These are phyloP conservation scores for Phaeodactylum tricornutum DNA, from an alignment of 108 stramenopile species.

Conservation along the genomic window DNA sequence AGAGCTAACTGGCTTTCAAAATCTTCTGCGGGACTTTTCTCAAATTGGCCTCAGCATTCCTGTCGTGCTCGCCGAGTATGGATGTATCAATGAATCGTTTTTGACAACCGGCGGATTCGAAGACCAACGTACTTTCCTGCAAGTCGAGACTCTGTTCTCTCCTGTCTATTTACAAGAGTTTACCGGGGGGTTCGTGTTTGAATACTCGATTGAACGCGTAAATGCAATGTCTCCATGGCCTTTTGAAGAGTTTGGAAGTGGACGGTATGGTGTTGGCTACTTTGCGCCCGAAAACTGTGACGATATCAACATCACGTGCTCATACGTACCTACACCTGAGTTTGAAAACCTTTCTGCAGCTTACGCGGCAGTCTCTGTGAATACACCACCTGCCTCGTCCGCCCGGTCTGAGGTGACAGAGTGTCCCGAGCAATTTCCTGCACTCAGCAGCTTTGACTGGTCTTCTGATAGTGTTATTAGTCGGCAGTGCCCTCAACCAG, in stretches of 20 bases:
- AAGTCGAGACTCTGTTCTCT: slow-evolving; percentile 11
- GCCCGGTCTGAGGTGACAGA: too few species aligned
- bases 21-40: slow-evolving; percentile 5
- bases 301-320: slow-evolving; percentile 7
- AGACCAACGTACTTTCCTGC: slow-evolving; percentile 25
- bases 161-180: slow-evolving; percentile 14
- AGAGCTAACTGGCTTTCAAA: slow-evolving; percentile 12
- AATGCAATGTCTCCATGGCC: slow-evolving; percentile 13
- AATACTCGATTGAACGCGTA: slow-evolving; percentile 29
- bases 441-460: slow-evolving; percentile 17
- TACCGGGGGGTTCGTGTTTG: slow-evolving; percentile 36
- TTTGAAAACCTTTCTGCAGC: slow-evolving; percentile 9
- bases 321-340: slow-evolving; percentile 14
- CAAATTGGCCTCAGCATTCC: slow-evolving; percentile 13
- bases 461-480: slow-evolving; percentile 6
- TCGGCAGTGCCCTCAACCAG: too few species aligned
- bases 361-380: neutral
- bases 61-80: slow-evolving; percentile 35
- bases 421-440: slow-evolving; percentile 13
- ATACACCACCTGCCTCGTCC: neutral
- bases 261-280: slow-evolving; percentile 26
- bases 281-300: slow-evolving; percentile 19
- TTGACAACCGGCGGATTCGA: slow-evolving; percentile 24
- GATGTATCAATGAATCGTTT: slow-evolving; percentile 24
- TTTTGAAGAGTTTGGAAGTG: slow-evolving; percentile 10